A percentile compares a stretch with the other conserved stretches of the same genome.
Evolutionary conservation across 768 basidiomycete species (phyloP).

Genomic region (Obba rivulosa): DNA sequence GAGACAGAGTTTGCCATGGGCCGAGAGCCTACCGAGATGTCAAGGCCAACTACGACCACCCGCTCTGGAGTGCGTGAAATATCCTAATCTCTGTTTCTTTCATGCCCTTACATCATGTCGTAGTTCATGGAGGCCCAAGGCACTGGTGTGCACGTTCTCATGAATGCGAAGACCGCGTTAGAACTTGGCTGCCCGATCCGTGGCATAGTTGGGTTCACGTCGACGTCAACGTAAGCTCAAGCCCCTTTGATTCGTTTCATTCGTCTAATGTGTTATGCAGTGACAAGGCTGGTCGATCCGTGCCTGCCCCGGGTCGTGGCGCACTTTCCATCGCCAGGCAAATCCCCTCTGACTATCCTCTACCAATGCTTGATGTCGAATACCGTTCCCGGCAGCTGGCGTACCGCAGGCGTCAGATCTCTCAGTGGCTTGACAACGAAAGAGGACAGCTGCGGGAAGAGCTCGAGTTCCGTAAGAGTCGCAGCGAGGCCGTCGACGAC

Average conservation of each 20-base stretch:
- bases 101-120: neutral
- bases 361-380: conserved; percentile 74
- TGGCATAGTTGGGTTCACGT: conserved; percentile 91
- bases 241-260: neutral
- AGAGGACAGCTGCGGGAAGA: conserved; percentile 81
- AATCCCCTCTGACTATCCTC: conserved; percentile 69
- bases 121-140: conserved; percentile 97
- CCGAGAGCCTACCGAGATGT: conserved; percentile 98
- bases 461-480: conserved; percentile 50
- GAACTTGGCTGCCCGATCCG: conserved; percentile 93
- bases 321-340: conserved; percentile 87
- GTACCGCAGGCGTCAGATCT: conserved; percentile 94
- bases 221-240: conserved; percentile 80
- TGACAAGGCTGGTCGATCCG: conserved; percentile 97
- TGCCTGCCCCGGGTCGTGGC: conserved; percentile 95
- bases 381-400: conserved; percentile 92
- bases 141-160: conserved; percentile 93
- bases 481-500: conserved; percentile 48
- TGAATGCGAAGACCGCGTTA: conserved; percentile 94
- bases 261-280: conserved; percentile 32
- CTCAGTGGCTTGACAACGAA: conserved; percentile 91
- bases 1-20: conserved; percentile 99
- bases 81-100: neutral
- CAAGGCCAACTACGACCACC: conserved; percentile 93
- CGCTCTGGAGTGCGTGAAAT: conserved; percentile 73